Evolutionary conservation across 805 yeast species (phyloP).

Genomic region (Candida berthetii): DNA sequence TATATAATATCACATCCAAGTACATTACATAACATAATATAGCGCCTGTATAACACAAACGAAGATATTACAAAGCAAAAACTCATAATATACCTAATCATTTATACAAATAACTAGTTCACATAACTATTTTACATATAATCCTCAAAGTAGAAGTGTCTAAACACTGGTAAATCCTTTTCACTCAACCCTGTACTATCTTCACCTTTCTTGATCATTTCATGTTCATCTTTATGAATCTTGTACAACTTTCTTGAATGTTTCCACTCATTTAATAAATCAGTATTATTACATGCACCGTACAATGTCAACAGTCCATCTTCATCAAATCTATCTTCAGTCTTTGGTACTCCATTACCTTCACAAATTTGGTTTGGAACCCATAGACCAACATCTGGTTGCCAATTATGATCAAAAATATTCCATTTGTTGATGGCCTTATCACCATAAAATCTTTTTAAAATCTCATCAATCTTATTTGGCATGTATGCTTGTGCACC

Average conservation of each 20-base stretch:
- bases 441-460: slow-evolving; percentile 30
- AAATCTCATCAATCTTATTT: slow-evolving; percentile 26
- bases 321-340: slow-evolving; percentile 18
- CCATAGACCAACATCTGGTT: slow-evolving; percentile 38
- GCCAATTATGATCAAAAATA: slow-evolving; percentile 28
- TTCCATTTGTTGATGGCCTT: slow-evolving; percentile 17
- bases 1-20: too few relatives aligned
- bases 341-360: slow-evolving; percentile 18
- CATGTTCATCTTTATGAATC: slow-evolving; percentile 22
- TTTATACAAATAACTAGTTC: too few relatives aligned
- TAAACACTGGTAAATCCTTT: slow-evolving; percentile 30
- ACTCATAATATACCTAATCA: too few relatives aligned
- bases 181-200: slow-evolving; percentile 11
- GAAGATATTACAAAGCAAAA: too few relatives aligned
- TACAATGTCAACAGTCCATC: slow-evolving; percentile 22
- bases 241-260: slow-evolving; percentile 21
- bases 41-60: too few relatives aligned
- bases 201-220: slow-evolving; percentile 14
- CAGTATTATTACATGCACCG: slow-evolving; percentile 33
- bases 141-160: slow-evolving; percentile 17
- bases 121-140: slow-evolving; percentile 4
- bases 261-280: slow-evolving; percentile 32
- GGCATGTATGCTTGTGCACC: slow-evolving; percentile 40
- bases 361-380: slow-evolving; percentile 36
- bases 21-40: too few relatives aligned